Evolutionary conservation across 768 basidiomycete species (phyloP).

Genomic region (Galerina sulciceps): DNA sequence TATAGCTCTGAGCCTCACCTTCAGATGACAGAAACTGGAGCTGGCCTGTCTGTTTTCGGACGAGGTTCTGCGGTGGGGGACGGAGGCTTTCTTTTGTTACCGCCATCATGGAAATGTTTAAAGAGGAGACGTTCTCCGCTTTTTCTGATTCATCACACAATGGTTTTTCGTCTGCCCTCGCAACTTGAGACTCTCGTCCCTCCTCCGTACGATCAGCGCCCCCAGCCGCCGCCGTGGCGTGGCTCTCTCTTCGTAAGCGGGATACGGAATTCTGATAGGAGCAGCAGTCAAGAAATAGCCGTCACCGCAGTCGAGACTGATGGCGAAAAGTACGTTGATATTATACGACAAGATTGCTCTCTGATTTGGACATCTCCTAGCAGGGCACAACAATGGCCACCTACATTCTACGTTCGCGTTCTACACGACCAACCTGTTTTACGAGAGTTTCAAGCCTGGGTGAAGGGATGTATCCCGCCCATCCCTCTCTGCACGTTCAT

Average conservation of each 20-base stretch:
- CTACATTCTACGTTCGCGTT: conserved; percentile 47
- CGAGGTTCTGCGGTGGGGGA: conserved; percentile 12
- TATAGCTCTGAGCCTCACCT: conserved; percentile 1
- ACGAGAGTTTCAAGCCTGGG: conserved; percentile 55
- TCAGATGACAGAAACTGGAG: background rate
- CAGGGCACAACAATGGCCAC: conserved; percentile 63
- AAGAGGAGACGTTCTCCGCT: conserved; percentile 33
- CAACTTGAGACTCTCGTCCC: conserved; percentile 63
- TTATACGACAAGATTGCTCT: conserved; percentile 13
- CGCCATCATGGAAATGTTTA: conserved; percentile 39
- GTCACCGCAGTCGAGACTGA: conserved; percentile 73
- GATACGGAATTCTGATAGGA: conserved; percentile 49
- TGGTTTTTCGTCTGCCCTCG: conserved; percentile 69
- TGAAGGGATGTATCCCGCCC: conserved; percentile 45
- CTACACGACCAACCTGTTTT: conserved; percentile 45
- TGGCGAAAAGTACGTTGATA: conserved; percentile 63
- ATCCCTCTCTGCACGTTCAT: conserved; percentile 65
- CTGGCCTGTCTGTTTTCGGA: conserved; percentile 3
- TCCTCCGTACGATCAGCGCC: conserved; percentile 50
- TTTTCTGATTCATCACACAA: conserved; percentile 39
- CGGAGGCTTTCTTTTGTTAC: conserved; percentile 9
- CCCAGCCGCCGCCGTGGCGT: conserved; percentile 56
- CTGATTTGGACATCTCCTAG: conserved; percentile 38
- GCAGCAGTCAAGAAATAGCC: conserved; percentile 53
- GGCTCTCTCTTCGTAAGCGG: conserved; percentile 57